phyloP scores from a whole-genome alignment of 495 filamentous ascomycete species.

The Venustampulla echinocandica region DNA sequence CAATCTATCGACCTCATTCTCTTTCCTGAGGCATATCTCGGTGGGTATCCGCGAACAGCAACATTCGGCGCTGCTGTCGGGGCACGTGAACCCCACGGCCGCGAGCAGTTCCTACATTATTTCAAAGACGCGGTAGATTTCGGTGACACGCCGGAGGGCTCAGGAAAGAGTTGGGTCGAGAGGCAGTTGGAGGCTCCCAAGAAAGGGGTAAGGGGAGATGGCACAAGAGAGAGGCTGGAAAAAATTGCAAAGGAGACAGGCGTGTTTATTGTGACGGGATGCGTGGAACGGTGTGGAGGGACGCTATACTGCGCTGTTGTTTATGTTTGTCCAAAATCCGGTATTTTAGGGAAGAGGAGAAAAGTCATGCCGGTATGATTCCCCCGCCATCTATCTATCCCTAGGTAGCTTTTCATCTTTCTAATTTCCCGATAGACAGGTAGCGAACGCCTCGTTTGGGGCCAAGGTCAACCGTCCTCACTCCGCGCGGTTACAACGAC shows the following conservation, averaged over 20 bases:
- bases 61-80: conserved; percentile 71
- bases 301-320: conserved; percentile 78
- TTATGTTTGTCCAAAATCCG: conserved; percentile 63
- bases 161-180: conserved; percentile 63
- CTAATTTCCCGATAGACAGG: conserved; percentile 45
- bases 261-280: conserved; percentile 69
- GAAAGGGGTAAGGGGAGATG: conserved; percentile 59
- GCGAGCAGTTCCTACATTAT: conserved; percentile 78
- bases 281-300: conserved; percentile 73
- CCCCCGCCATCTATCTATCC: no score
- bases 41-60: conserved; percentile 84
- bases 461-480: conserved; percentile 72
- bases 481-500: conserved; percentile 72
- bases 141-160: conserved; percentile 74
- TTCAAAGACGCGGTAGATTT: conserved; percentile 74
- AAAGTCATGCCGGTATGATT: conserved; percentile 79
- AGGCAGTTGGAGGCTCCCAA: conserved; percentile 44
- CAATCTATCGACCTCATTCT: conserved; percentile 66
- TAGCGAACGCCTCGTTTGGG: conserved; percentile 79
- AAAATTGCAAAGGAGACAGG: conserved; percentile 61
- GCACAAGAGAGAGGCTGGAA: conserved; percentile 76
- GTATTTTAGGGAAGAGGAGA: conserved; percentile 70
- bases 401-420: background rate
- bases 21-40: conserved; percentile 89
- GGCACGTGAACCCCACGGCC: conserved; percentile 53